These are phyloP conservation scores for Nepenthes alata DNA, from an alignment of 179 eudicot species.

Conservation along the genomic window DNA sequence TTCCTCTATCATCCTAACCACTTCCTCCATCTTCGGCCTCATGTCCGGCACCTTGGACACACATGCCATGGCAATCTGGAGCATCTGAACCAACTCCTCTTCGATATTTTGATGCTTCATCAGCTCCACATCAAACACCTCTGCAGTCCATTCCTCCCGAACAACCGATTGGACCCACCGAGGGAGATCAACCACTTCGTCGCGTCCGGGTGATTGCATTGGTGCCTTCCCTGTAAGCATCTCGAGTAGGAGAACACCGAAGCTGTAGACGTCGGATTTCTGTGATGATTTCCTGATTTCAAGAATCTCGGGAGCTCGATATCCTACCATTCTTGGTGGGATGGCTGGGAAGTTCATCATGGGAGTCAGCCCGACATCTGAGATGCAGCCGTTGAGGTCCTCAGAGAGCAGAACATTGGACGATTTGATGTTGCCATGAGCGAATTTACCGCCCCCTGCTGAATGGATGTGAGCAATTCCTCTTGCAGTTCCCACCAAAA, in stretches of 20 bases:
- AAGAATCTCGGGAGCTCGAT: slow-evolving; percentile 37
- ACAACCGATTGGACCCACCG: slow-evolving; percentile 44
- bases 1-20: slow-evolving; percentile 36
- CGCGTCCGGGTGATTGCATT: slow-evolving; percentile 35
- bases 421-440: slow-evolving; percentile 36
- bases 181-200: slow-evolving; percentile 39
- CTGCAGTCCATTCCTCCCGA: slow-evolving; percentile 44
- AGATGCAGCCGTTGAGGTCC: slow-evolving; percentile 24
- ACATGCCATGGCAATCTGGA: slow-evolving; percentile 45
- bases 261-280: slow-evolving; percentile 34
- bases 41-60: slow-evolving; percentile 36
- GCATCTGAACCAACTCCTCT: slow-evolving; percentile 45
- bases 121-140: slow-evolving; percentile 35
- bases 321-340: slow-evolving; percentile 34
- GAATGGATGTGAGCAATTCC: slow-evolving; percentile 34
- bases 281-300: slow-evolving; percentile 29
- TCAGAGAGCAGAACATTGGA: slow-evolving; percentile 35
- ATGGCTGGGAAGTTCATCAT: slow-evolving; percentile 32
- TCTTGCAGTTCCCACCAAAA: slow-evolving; percentile 34
- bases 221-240: slow-evolving; percentile 38
- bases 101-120: slow-evolving; percentile 35
- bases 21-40: slow-evolving; percentile 37
- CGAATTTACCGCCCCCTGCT: slow-evolving; percentile 23
- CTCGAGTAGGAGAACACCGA: slow-evolving; percentile 38
- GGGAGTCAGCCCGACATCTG: slow-evolving; percentile 34